phyloP scores from a whole-genome alignment of 140 eudicot genomes.

The Oenanthe javanica region DNA sequence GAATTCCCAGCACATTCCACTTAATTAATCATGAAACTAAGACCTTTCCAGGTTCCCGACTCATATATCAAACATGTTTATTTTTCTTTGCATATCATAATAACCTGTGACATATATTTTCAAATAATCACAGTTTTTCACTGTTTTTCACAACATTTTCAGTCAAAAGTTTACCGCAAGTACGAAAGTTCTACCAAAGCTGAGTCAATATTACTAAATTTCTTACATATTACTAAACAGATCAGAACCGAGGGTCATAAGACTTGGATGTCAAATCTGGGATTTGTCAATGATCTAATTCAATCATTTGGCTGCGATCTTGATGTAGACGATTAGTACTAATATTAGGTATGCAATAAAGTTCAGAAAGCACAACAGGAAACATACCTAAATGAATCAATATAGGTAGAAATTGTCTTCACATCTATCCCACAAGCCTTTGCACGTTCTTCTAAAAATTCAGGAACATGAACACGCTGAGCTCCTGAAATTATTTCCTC shows the following conservation, averaged over 20 bases:
- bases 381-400: conserved; percentile 70
- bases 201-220: background rate
- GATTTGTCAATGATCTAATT: background rate
- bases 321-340: background rate
- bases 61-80: background rate
- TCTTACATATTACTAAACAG: background rate
- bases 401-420: conserved; percentile 58
- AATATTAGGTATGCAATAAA: background rate
- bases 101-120: background rate
- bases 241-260: background rate
- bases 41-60: background rate
- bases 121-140: background rate
- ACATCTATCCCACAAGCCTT: conserved; percentile 65
- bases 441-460: conserved; percentile 58
- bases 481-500: conserved; percentile 98
- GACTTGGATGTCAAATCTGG: background rate
- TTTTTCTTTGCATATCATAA: background rate
- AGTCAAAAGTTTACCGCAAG: background rate
- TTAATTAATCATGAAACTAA: background rate
- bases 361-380: background rate
- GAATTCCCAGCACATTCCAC: background rate
- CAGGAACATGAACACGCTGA: conserved; percentile 78
- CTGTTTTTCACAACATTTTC: background rate
- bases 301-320: background rate
- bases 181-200: background rate